Conservation (phyloP, 805 yeast species). For the Monosporozyma siamensis region DNA sequence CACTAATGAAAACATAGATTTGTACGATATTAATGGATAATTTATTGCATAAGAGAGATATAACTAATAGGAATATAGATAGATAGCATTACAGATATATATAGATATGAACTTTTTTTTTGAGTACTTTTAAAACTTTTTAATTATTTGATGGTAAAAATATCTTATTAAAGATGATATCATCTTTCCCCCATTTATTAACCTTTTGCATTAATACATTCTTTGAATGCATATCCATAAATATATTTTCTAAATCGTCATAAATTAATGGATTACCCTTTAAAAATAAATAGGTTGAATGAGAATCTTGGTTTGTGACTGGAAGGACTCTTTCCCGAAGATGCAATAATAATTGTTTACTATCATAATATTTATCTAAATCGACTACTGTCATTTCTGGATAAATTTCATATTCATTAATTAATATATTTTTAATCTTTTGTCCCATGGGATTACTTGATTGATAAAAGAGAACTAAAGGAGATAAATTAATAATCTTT, state of each 20-base stretch:
- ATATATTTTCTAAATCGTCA: constrained; percentile 9
- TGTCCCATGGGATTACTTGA: constrained; percentile 33
- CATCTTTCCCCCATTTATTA: constrained; percentile 11
- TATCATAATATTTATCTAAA: constrained; percentile 53
- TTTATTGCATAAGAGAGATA: too few species aligned
- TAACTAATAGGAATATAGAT: too few species aligned
- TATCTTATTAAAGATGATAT: constrained; percentile 12
- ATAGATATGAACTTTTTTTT: not conserved
- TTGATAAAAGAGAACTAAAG: constrained; percentile 48
- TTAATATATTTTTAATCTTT: constrained; percentile 50
- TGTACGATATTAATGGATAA: constrained; percentile 7
- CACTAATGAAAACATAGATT: not conserved
- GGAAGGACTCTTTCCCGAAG: too few species aligned
- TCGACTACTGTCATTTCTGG: constrained; percentile 73
- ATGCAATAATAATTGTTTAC: not conserved
- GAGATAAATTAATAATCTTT: constrained; percentile 50
- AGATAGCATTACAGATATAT: not conserved
- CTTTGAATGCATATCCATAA: constrained; percentile 9
- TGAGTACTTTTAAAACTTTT: too few species aligned
- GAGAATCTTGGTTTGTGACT: too few species aligned
- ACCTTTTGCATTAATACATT: constrained; percentile 11
- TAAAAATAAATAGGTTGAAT: constrained; percentile 18
- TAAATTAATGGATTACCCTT: constrained; percentile 20
- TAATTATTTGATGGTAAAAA: constrained; percentile 20
- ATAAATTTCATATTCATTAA: constrained; percentile 52